phyloP scores from a whole-genome alignment of 192 early-diverging fungal species.

The Phlyctochytrium planicorne region DNA sequence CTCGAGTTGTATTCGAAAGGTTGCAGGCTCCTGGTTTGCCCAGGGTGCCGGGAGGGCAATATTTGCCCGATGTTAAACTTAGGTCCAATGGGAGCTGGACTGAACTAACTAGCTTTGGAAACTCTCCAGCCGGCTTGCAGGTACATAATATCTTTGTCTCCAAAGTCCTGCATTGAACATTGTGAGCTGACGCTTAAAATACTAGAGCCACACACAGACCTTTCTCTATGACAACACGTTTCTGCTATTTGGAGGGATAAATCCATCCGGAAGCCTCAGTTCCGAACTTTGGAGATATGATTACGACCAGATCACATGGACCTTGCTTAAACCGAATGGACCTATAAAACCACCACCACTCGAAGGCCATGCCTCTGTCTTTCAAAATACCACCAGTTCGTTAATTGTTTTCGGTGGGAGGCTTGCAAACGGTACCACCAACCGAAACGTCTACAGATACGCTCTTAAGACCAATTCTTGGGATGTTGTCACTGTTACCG shows the following conservation, averaged over 20 bases:
- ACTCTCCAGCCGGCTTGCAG: background rate
- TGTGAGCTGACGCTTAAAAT: background rate
- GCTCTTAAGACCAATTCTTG: background rate
- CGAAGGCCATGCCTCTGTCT: background rate
- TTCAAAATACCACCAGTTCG: background rate
- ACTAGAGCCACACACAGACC: constrained; percentile 9
- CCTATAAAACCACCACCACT: constrained; percentile 1
- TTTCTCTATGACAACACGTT: background rate
- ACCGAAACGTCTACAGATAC: constrained; percentile 3
- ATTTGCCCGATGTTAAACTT: background rate
- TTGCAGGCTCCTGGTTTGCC: background rate
- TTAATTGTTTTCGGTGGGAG: constrained; percentile 15
- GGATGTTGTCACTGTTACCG: background rate
- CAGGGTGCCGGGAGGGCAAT: background rate
- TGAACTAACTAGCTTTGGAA: background rate
- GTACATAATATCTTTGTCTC: background rate
- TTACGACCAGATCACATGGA: background rate
- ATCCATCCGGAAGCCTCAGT: background rate
- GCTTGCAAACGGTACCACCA: background rate
- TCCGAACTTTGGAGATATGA: constrained; percentile 1
- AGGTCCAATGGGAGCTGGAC: constrained; percentile 8
- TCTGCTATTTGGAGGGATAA: constrained; percentile 16
- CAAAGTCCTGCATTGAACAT: no score
- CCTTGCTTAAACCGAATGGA: background rate
- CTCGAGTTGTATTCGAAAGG: background rate